Percentiles rank a stretch among this genome's conserved stretches.
phyloP scores from a whole-genome alignment of 345 rosid species.

The Linum lewisii region DNA sequence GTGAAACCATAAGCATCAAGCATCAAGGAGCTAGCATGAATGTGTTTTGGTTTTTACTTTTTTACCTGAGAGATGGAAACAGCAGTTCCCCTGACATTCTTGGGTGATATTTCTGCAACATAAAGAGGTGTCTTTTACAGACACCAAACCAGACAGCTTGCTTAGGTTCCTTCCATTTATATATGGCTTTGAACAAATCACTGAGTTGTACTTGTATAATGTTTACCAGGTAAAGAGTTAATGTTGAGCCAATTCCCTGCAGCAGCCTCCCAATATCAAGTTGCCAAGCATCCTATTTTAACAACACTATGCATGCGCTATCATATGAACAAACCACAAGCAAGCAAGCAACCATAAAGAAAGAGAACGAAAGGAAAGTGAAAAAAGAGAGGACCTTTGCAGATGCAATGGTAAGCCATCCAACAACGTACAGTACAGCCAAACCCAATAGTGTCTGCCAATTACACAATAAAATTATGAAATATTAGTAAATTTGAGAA shows the following conservation, averaged over 20 bases:
- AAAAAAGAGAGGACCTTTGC: conserved; percentile 17
- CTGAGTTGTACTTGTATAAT: too few relatives aligned
- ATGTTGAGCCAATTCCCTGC: conserved; percentile 35
- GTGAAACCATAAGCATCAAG: too few relatives aligned
- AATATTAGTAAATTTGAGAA: neutral
- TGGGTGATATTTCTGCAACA: neutral
- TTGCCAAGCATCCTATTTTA: conserved; percentile 16
- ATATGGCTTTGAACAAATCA: too few relatives aligned
- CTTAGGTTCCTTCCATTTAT: too few relatives aligned
- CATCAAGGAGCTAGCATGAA: too few relatives aligned
- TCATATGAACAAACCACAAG: neutral
- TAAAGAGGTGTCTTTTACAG: neutral
- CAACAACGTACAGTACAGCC: conserved; percentile 29
- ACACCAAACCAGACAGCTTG: neutral
- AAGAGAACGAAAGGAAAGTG: neutral
- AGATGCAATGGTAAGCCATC: conserved; percentile 34
- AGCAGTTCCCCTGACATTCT: neutral
- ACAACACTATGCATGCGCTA: neutral
- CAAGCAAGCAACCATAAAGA: neutral
- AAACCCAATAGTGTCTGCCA: conserved; percentile 38
- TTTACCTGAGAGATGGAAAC: neutral
- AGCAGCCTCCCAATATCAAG: conserved; percentile 41
- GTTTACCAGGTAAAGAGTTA: conserved; percentile 36
- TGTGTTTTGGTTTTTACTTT: too few relatives aligned
- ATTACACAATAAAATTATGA: neutral